These are phyloP conservation scores for Chenopodium berlandieri DNA, from an alignment of 148 eudicot genomes.

Conservation along the genomic window DNA sequence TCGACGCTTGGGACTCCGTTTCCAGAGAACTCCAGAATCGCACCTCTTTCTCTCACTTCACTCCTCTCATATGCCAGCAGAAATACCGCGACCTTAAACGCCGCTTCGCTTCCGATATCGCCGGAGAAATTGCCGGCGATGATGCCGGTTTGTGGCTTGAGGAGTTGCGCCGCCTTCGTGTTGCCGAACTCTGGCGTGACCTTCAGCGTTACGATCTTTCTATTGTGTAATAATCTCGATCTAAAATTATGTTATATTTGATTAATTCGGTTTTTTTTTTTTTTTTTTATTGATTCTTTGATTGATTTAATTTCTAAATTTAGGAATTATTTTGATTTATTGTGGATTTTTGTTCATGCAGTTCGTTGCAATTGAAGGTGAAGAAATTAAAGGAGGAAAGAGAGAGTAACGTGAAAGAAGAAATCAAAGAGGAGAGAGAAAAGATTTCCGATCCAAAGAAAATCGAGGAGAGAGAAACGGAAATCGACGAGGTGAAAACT, in stretches of 20 bases:
- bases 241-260: background rate
- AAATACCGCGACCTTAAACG: constrained; percentile 50
- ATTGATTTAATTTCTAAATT: background rate
- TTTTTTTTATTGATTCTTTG: background rate
- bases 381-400: constrained; percentile 60
- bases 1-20: constrained; percentile 53
- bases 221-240: constrained; percentile 43
- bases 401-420: constrained; percentile 26
- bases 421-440: constrained; percentile 4
- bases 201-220: constrained; percentile 58
- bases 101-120: constrained; percentile 37
- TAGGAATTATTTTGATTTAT: background rate
- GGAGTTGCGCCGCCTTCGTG: constrained; percentile 48
- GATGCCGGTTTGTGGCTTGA: constrained; percentile 45
- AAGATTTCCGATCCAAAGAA: background rate
- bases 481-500: background rate
- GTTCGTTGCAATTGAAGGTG: constrained; percentile 68
- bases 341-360: constrained; percentile 19
- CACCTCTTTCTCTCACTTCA: constrained; percentile 27
- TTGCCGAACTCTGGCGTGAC: constrained; percentile 51
- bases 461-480: background rate
- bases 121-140: background rate
- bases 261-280: background rate
- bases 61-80: constrained; percentile 39
- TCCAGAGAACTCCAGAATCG: constrained; percentile 49